These are phyloP conservation scores for Populus deltoides DNA, from an alignment of 345 rosid genomes.

Conservation along the genomic window DNA sequence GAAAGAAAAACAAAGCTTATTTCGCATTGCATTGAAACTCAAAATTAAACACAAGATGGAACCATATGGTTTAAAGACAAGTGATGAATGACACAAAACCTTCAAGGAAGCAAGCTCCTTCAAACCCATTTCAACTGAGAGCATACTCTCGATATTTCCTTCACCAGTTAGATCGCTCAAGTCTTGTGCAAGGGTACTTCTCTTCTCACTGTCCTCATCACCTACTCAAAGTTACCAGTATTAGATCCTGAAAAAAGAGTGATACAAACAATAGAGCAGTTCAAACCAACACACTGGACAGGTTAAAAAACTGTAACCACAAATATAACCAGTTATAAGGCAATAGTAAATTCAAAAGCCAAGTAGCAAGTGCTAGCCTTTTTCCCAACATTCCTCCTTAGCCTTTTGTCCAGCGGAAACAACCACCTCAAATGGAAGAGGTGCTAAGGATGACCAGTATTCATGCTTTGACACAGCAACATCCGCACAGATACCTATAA, in stretches of 20 bases:
- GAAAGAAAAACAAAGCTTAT: background rate
- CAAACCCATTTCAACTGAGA: constrained; percentile 95
- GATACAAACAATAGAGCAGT: background rate
- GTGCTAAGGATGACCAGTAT: constrained; percentile 92
- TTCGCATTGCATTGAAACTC: background rate
- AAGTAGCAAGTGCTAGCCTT: constrained; percentile 48
- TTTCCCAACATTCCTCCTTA: constrained; percentile 69
- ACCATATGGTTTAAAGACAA: background rate
- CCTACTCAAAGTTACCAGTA: constrained; percentile 14
- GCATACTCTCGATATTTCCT: constrained; percentile 98
- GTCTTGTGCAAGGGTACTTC: constrained; percentile 49
- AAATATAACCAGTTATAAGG: background rate
- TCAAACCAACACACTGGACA: constrained; percentile 5
- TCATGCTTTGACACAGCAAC: constrained; percentile 80
- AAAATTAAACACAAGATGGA: background rate
- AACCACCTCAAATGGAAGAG: constrained; percentile 96
- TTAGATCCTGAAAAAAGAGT: background rate
- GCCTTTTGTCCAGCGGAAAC: constrained; percentile 77
- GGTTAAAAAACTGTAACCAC: background rate
- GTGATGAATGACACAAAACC: constrained; percentile 38
- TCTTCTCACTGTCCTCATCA: constrained; percentile 20
- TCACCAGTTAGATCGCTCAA: constrained; percentile 80
- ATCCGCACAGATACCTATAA: constrained; percentile 81
- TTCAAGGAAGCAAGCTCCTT: constrained; percentile 86
- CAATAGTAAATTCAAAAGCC: background rate